These are phyloP conservation scores for Huntiella omanensis DNA, from an alignment of 2,329 filamentous ascomycete genomes.

Conservation along the genomic window DNA sequence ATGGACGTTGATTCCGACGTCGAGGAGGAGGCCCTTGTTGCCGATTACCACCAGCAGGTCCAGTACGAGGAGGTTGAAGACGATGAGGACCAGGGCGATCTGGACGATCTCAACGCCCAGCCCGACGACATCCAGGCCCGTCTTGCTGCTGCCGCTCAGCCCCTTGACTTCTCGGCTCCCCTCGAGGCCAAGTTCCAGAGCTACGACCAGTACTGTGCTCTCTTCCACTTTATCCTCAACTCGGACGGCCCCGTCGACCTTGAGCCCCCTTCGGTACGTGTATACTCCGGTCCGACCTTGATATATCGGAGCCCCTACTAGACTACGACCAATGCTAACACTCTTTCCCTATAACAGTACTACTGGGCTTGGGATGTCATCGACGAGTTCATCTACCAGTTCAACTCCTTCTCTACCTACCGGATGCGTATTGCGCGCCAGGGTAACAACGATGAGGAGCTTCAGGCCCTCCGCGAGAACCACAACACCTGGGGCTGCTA, in stretches of 20 bases:
- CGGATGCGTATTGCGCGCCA: slow-evolving; percentile 74
- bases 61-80: slow-evolving; percentile 78
- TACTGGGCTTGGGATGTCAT: slow-evolving; percentile 99
- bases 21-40: slow-evolving; percentile 87
- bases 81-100: slow-evolving; percentile 37
- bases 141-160: slow-evolving; percentile 77
- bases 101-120: slow-evolving; percentile 43
- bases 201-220: slow-evolving; percentile 98
- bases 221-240: slow-evolving; percentile 99
- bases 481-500: slow-evolving; percentile 99
- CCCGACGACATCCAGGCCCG: slow-evolving; percentile 86
- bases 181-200: slow-evolving; percentile 95
- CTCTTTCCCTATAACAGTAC: slow-evolving; percentile 38
- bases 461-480: slow-evolving; percentile 80
- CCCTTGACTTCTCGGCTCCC: slow-evolving; percentile 86
- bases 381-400: slow-evolving; percentile 99
- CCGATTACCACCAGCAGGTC: slow-evolving; percentile 91
- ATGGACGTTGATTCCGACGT: slow-evolving; percentile 64
- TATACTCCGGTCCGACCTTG: not conserved
- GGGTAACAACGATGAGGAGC: slow-evolving; percentile 77
- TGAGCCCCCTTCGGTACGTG: slow-evolving; percentile 80
- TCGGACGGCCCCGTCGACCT: slow-evolving; percentile 96
- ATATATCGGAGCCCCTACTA: not conserved
- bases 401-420: slow-evolving; percentile 98
- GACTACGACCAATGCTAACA: slow-evolving; percentile 1